Evolutionary conservation across 352 stramenopile species (phyloP), one percentile per base, ranked within the genome.

Genomic region (Phytophthora macrochlamydospora): DNA sequence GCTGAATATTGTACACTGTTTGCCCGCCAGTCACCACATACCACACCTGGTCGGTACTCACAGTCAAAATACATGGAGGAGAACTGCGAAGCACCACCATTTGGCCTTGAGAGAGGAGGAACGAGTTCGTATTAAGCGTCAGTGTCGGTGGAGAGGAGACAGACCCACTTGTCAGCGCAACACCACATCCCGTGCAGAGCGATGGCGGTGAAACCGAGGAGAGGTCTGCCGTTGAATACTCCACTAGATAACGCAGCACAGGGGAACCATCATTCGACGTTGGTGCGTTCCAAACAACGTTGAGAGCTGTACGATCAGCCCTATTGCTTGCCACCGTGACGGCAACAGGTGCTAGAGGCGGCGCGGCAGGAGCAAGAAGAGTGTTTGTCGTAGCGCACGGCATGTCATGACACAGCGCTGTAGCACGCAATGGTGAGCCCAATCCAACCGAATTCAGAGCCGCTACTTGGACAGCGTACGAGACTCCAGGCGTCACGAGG

Each of bases 381-480:
- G 38, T n/a, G 29, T 78, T 44, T 31, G 76, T 55, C 54, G 83
- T 82, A 56, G 68, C 61, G 54, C 80, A 89, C 14, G 81, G 78
- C 14, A 78, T 30, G 67, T 94, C 79, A 51, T 87, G 75, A 51
- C 76, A 87, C 1, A 83, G 32, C 1, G 76, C 58, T 9, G 73
- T 82, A 11, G 87, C 87, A 2, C 69, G 50, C 18, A 71, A 62
- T 6, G 76, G 71, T 5, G 80, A 61, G 18, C 96, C 92, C 7
- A 89, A 48, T 2, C 96, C 97, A 45, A 95, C 77, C 2, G 62
- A 73, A 65, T 98, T 98, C 2, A 97, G 55, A 7, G 96, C 95
- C 4, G 90, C 79, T 1, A 99, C 79, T 9, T 90, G 83, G 2
- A 98, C 78, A 58, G 89, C 98, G 70, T 99, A 99, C 1, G 79